A percentile compares a stretch with the other conserved stretches of the same genome.
These are phyloP conservation scores for Cucurbita moschata DNA, from an alignment of 306 rosid species.

Conservation along the genomic window DNA sequence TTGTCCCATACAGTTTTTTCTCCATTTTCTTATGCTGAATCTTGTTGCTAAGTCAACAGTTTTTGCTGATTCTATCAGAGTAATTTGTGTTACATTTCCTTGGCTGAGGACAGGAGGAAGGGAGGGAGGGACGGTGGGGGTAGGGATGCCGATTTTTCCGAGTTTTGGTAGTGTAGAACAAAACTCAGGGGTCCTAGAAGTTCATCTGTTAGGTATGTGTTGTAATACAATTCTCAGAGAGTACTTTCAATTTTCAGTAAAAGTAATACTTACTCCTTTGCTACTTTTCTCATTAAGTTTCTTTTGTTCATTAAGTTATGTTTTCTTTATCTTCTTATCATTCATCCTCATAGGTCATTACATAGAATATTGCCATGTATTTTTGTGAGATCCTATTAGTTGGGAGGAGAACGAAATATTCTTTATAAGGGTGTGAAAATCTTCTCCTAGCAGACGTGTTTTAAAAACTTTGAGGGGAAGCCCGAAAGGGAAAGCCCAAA, in stretches of 20 bases:
- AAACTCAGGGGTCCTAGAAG: background rate
- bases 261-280: background rate
- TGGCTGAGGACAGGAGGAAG: background rate
- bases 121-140: background rate
- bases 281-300: background rate
- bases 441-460: no score
- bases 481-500: no score
- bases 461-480: no score
- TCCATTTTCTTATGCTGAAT: conserved; percentile 8
- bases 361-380: background rate
- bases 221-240: background rate
- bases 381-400: no score
- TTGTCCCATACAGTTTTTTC: conserved; percentile 19
- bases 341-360: background rate
- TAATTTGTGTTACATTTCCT: background rate
- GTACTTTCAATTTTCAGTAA: background rate
- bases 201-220: background rate
- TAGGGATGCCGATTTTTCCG: background rate
- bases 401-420: no score
- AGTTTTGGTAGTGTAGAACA: background rate
- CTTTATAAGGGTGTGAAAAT: no score
- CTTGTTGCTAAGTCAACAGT: conserved; percentile 22
- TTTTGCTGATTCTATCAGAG: conserved; percentile 1
- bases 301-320: background rate
- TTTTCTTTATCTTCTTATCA: background rate